phyloP scores from a whole-genome alignment of 192 early-diverging fungal genomes.

The Mortierella hygrophila region DNA sequence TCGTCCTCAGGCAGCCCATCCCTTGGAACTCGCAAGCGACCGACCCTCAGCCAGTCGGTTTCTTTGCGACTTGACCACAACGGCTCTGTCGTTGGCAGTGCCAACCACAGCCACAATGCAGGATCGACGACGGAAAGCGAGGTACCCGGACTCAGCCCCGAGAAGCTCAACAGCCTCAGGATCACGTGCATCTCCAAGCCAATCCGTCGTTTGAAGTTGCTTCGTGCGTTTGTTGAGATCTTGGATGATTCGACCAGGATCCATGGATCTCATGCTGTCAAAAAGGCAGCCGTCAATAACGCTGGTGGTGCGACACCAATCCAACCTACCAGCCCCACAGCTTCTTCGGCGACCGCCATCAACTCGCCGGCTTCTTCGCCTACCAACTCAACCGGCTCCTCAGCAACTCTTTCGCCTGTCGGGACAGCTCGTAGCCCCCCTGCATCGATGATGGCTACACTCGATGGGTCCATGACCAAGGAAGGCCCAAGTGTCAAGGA shows the following conservation, averaged over 20 bases:
- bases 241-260: conserved; percentile 46
- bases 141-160: conserved; percentile 36
- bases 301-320: not conserved
- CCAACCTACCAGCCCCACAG: conserved; percentile 17
- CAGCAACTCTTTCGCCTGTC: conserved; percentile 8
- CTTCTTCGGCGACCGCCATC: conserved; percentile 10
- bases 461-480: conserved; percentile 19
- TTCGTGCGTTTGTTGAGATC: conserved; percentile 57
- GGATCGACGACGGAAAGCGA: conserved; percentile 2
- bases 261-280: conserved; percentile 28
- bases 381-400: not conserved
- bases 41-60: conserved; percentile 31
- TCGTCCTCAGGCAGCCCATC: conserved; percentile 6
- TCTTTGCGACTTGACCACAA: conserved; percentile 29
- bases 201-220: conserved; percentile 58
- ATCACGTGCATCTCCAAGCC: conserved; percentile 60
- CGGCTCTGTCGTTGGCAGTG: not conserved
- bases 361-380: conserved; percentile 12
- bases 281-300: not conserved
- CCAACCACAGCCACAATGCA: not conserved
- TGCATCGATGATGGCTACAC: conserved; percentile 11
- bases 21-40: conserved; percentile 16
- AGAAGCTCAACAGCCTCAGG: conserved; percentile 36
- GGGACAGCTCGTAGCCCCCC: conserved; percentile 22
- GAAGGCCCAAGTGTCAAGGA: not conserved